Evolutionary conservation across 257 asterid genomes (phyloP), one percentile per base, ranked within the genome.

Genomic region (Leonotis leonurus): DNA sequence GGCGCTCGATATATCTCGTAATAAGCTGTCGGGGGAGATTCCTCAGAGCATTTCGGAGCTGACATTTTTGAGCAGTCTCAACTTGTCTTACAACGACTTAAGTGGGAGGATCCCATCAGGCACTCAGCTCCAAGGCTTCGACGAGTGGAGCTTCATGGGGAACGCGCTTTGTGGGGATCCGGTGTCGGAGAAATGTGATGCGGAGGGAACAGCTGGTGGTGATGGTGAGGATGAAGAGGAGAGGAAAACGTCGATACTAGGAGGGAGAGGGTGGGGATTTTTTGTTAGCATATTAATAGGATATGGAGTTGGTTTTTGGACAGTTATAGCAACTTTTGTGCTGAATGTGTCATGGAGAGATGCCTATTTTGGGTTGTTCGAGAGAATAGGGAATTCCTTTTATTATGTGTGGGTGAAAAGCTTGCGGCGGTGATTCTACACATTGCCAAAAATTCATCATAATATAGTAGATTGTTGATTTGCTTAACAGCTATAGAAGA

Each of bases 1-100:
- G 52, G 72, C 84, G 2, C 78, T 75, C 0, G 84, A 79, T 59
- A 1, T 79, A 4, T 75, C 81, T 1, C 17, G 16, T 29, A 78
- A 78, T 18, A 5, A 61, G 25, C 69, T 75, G 24, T 72, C 65
- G 0, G 81, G 79, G 21, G 8, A 69, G 2, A 69, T 79, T 5
- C 77, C 79, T 24, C 50, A 14, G 21, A 57, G 62, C n/a, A 29
- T 75, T 33, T 33, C 77, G 4, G 32, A 41, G 29, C 22, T 75
- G 40, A 56, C 68, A 30, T 69, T 50, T 60, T 69, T 75, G 36
- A 65, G 81, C 32, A 54, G 52, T 43, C 68, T 79, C n/a, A 75
- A 75, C 65, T 12, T 75, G 21, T 75, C 81, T 0, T 75, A 39
- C 18, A 75, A 75, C 20, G 37, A 48, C 12, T 36, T 78, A 25